Conservation (phyloP, 176 grass and related monocot genomes). For the Neostapfia colusana region DNA sequence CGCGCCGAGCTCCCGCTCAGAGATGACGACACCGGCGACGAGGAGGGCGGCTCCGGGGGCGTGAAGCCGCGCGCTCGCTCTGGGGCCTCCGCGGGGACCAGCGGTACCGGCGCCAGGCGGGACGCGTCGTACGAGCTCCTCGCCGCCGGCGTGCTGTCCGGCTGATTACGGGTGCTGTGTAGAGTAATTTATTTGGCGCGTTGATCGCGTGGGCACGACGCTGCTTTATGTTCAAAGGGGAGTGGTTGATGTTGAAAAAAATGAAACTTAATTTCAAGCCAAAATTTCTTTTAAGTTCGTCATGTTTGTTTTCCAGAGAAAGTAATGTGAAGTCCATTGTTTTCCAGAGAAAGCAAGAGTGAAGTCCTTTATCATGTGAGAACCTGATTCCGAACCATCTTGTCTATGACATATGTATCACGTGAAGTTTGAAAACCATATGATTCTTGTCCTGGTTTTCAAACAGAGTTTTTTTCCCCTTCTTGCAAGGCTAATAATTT, state of each 20-base stretch:
- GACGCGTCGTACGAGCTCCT: conserved; percentile 19
- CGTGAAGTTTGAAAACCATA: neutral
- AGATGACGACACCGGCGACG: neutral
- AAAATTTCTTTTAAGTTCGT: too few relatives aligned
- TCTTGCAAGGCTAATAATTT: neutral
- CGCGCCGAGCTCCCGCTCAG: conserved; percentile 49
- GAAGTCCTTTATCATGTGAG: neutral
- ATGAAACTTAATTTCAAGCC: neutral
- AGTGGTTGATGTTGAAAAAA: neutral
- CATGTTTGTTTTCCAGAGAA: neutral
- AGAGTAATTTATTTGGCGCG: neutral
- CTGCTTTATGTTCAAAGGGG: conserved; percentile 9
- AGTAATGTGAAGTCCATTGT: too few relatives aligned
- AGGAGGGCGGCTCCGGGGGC: neutral
- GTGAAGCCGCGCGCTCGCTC: neutral
- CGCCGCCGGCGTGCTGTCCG: conserved; percentile 36
- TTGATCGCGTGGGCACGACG: neutral
- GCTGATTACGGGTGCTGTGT: neutral
- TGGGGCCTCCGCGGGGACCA: neutral
- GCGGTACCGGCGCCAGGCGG: neutral
- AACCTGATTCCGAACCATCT: conserved; percentile 8
- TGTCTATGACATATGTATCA: neutral
- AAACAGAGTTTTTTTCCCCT: neutral
- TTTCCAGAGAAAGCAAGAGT: neutral
- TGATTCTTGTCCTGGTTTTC: neutral